Evolutionary conservation across 345 rosid genomes (phyloP).

Genomic region (Ailanthus altissimus): DNA sequence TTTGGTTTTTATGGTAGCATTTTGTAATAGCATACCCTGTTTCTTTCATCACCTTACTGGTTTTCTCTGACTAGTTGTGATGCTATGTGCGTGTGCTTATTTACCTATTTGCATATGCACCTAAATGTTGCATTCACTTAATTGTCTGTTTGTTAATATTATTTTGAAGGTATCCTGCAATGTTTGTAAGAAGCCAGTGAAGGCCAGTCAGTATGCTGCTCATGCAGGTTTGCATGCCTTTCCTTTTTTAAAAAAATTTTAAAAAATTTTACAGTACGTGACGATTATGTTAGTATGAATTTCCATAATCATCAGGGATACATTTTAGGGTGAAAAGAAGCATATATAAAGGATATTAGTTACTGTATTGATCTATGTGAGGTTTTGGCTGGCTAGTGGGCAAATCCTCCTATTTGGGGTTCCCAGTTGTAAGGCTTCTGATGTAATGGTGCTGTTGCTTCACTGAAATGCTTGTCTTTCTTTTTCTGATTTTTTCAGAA

Average conservation of each 20-base stretch:
- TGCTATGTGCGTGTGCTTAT: neutral
- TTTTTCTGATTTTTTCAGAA: slow-evolving; percentile 41
- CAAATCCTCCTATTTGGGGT: neutral
- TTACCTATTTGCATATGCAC: neutral
- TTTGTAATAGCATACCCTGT: neutral
- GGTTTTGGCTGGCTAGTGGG: neutral
- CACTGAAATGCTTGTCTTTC: slow-evolving; percentile 33
- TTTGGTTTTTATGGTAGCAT: slow-evolving; percentile 2
- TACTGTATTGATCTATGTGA: neutral
- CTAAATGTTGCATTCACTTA: neutral
- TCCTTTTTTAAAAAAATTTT: neutral
- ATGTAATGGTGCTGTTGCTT: slow-evolving; percentile 22
- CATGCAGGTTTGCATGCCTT: slow-evolving; percentile 60
- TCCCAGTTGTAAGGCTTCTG: slow-evolving; percentile 11
- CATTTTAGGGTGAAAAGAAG: neutral
- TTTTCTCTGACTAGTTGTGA: slow-evolving; percentile 4
- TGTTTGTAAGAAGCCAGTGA: slow-evolving; percentile 72
- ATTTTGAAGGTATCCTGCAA: slow-evolving; percentile 62
- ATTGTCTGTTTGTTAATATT: slow-evolving; percentile 23
- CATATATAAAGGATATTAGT: neutral
- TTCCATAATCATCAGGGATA: neutral
- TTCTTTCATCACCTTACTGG: neutral
- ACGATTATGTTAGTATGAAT: neutral
- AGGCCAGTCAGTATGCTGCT: slow-evolving; percentile 60
- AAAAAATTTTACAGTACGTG: neutral